Base-by-base conservation (phyloP, 768 basidiomycete genomes). In the Russula dissimulans region DNA sequence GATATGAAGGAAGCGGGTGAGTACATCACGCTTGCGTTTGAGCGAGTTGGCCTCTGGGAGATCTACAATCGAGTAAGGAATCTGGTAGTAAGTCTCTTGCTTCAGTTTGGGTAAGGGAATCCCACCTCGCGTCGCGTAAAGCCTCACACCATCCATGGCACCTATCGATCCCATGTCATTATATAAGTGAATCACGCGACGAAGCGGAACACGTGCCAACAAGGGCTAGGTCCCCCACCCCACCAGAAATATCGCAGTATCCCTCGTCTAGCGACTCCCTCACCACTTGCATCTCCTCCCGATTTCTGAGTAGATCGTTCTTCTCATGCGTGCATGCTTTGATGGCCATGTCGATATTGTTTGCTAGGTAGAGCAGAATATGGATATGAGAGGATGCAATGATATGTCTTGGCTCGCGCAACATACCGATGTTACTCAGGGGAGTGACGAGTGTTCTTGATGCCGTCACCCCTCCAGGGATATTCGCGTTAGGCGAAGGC, bases 211-310 rank as follows among this genome's bases (percentile, higher is more conserved):
- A 59, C 79, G 48, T 62, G 83, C 88, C 89, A n/a, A 85, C 75
- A 44, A 79, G 70, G 36, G 74, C 77, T 54, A 92, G 71, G 67
- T 89, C 80, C 8, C 80, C 81, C 15, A 76, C 76, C 47, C 79
- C 75, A 1, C 86, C 89, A 52, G 84, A 85, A 12, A 85, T 71
- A 70, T 93, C 91, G 64, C 91, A 92, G 67, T 92, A 93, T 3
- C 87, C 86, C 62, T 90, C 87, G 62, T 89, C 77, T n/a, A 87
- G 67, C 8, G 83, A 83, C 68, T 91, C 89, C 64, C 81, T 86
- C 36, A 94, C 81, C 50, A 78, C 75, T 60, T 81, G 80, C 85
- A 91, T 86, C 43, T 82, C 76, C 67, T 85, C 77, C 48, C 82
- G 73, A 68, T 87, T 89, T 51, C 76, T 77, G 10, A 93, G 67